Evolutionary conservation across 2,329 filamentous ascomycete species (phyloP).

Genomic region (Sphaerulina musiva): DNA sequence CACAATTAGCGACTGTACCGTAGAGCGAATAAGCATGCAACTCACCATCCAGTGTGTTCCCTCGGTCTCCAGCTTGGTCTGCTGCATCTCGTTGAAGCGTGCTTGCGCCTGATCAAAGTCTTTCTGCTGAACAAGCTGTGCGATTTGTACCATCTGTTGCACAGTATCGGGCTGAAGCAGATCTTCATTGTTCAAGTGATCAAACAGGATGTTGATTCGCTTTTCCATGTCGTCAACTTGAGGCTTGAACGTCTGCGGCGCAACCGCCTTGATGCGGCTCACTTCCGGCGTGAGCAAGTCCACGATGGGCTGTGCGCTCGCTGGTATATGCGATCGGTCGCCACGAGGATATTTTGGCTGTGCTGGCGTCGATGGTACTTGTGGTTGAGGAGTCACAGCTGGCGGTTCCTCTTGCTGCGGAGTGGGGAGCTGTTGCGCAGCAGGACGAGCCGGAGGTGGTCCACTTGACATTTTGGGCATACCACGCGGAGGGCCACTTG

Average conservation of each 20-base stretch:
- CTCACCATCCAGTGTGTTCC: conserved; percentile 49
- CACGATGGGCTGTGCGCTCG: conserved; percentile 67
- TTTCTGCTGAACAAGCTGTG: conserved; percentile 35
- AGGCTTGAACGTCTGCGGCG: conserved; percentile 75
- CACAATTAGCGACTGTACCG: conserved; percentile 4
- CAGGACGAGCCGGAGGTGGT: conserved; percentile 29
- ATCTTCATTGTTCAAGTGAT: conserved; percentile 94
- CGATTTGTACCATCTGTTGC: conserved; percentile 56
- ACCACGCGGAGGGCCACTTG: conserved; percentile 44
- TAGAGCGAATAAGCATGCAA: conserved; percentile 12
- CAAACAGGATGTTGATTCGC: conserved; percentile 81
- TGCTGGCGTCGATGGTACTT: conserved; percentile 11
- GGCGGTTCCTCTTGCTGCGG: conserved; percentile 16
- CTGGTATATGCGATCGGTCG: conserved; percentile 83
- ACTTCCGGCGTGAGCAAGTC: conserved; percentile 78
- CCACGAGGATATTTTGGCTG: conserved; percentile 50
- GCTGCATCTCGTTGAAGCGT: conserved; percentile 44
- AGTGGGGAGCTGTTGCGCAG: conserved; percentile 8
- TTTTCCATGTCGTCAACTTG: conserved; percentile 95
- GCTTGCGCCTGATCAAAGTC: conserved; percentile 43
- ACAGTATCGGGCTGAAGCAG: conserved; percentile 75
- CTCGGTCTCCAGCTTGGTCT: conserved; percentile 42
- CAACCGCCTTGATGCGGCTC: conserved; percentile 77
- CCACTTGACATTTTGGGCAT: conserved; percentile 9
- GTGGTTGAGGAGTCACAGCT: conserved; percentile 4